Base-by-base conservation (phyloP, 1,284 basidiomycete species). In the Violaceomyces palustris region DNA sequence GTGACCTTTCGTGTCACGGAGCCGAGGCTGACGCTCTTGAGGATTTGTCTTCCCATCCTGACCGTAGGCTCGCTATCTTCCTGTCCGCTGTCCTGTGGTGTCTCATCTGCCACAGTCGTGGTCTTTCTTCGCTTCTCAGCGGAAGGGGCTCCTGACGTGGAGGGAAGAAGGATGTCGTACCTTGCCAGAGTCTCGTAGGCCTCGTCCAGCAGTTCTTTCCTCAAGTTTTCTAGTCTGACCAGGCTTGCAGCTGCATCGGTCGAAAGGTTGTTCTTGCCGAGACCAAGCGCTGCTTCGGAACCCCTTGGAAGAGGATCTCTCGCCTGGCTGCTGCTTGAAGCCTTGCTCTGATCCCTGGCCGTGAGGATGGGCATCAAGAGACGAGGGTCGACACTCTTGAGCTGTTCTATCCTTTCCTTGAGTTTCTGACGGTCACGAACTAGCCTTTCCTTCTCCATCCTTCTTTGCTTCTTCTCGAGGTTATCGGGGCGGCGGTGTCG, bases 391-490 rank as follows among this genome's bases (percentile, higher is more conserved):
- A 87, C 84, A 15, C 76, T 78, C 51, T 80, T 81, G 47, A 93
- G 78, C 67, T 90, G 83, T 34, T 92, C 88, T 54, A 92, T 86
- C 25, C 89, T 82, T 65, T 88, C 83, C 64, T 85, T 84, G 64
- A 94, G 82, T 73, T 90, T 91, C 76, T 90, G 88, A 54, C 90
- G 87, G 67, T 90, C 87, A 55, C 88, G 85, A 70, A 86, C 83
- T 49, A 94, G 80, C 67, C 88, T 88, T 73, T 92, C 89, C 73
- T 88, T 87, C 75, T 93, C 89, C 43, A 88, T 81, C 30, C 88
- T 77, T 3, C 88, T 82, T 68, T 86, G 83, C 10, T 87, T 81
- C 70, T 87, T 88, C 74, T 93, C 90, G 45, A 87, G 84, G 14
- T 80, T 81, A 72, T 92, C 89, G 71, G 86, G 88, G 69, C 87